Percentiles rank a stretch among this genome's conserved stretches.
Conservation (phyloP, 1,139 yeast species). For the Kodamaea suecica region DNA sequence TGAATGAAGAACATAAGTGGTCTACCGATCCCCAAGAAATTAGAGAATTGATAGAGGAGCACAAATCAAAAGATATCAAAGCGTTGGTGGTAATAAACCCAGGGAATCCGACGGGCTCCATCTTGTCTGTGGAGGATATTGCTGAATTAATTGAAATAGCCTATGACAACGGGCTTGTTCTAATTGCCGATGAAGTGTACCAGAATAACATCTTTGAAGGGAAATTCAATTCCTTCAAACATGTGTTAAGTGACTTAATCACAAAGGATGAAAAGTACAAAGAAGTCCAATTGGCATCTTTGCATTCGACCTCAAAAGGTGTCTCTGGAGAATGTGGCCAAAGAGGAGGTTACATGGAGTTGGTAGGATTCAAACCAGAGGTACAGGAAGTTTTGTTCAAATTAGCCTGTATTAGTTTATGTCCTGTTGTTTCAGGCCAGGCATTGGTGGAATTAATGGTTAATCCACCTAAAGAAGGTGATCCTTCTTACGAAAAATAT, state of each 20-base stretch:
- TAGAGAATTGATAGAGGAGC: slow-evolving; percentile 44
- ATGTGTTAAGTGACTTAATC: slow-evolving; percentile 62
- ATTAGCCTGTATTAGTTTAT: slow-evolving; percentile 82
- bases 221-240: slow-evolving; percentile 62
- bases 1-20: slow-evolving; percentile 82
- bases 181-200: slow-evolving; percentile 98
- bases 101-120: slow-evolving; percentile 96
- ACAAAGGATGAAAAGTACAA: slow-evolving; percentile 51
- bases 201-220: slow-evolving; percentile 85
- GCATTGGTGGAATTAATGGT: slow-evolving; percentile 89
- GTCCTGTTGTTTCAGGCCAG: slow-evolving; percentile 95
- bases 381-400: slow-evolving; percentile 71
- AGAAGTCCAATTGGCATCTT: slow-evolving; percentile 82
- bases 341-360: slow-evolving; percentile 98
- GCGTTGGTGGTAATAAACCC: slow-evolving; percentile 94
- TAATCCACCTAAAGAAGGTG: slow-evolving; percentile 81
- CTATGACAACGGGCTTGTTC: slow-evolving; percentile 76
- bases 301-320: slow-evolving; percentile 97
- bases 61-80: slow-evolving; percentile 53
- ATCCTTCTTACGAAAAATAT: slow-evolving; percentile 68
- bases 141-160: slow-evolving; percentile 71
- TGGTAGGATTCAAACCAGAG: slow-evolving; percentile 72
- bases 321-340: slow-evolving; percentile 98
- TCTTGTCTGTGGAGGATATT: slow-evolving; percentile 63
- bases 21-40: slow-evolving; percentile 72